These are phyloP conservation scores for Urtica urens DNA, from an alignment of 306 rosid genomes.

Conservation along the genomic window DNA sequence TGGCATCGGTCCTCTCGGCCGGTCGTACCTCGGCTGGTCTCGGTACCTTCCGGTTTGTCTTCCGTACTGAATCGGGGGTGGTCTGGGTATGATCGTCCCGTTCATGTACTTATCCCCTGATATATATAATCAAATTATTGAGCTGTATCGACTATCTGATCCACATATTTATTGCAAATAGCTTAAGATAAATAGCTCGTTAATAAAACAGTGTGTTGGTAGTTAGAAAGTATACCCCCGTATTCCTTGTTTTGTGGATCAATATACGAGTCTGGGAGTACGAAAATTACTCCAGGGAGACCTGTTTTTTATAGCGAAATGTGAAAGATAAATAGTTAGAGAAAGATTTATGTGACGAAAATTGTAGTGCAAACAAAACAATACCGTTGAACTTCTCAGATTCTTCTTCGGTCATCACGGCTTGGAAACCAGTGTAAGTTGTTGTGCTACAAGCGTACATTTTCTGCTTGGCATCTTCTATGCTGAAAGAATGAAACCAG, in stretches of 20 bases:
- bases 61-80: conserved; percentile 74
- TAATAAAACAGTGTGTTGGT: neutral
- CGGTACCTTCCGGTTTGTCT: conserved; percentile 31
- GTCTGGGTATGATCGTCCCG: conserved; percentile 77
- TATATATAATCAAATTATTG: too few relatives aligned
- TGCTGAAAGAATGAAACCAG: conserved; percentile 24
- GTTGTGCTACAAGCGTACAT: conserved; percentile 95
- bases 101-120: conserved; percentile 79
- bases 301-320: too few relatives aligned
- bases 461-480: conserved; percentile 83
- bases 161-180: too few relatives aligned
- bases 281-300: conserved; percentile 67
- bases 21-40: conserved; percentile 22
- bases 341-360: too few relatives aligned
- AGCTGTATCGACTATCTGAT: too few relatives aligned
- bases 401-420: conserved; percentile 70
- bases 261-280: conserved; percentile 78
- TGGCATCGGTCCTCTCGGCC: conserved; percentile 24
- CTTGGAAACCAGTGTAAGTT: conserved; percentile 74
- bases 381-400: conserved; percentile 67
- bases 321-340: too few relatives aligned
- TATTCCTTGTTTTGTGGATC: conserved; percentile 78
- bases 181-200: neutral
- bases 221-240: conserved; percentile 69
- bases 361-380: neutral